phyloP scores from a whole-genome alignment of 805 yeast genomes.

The Zygoascus biomembranicola region DNA sequence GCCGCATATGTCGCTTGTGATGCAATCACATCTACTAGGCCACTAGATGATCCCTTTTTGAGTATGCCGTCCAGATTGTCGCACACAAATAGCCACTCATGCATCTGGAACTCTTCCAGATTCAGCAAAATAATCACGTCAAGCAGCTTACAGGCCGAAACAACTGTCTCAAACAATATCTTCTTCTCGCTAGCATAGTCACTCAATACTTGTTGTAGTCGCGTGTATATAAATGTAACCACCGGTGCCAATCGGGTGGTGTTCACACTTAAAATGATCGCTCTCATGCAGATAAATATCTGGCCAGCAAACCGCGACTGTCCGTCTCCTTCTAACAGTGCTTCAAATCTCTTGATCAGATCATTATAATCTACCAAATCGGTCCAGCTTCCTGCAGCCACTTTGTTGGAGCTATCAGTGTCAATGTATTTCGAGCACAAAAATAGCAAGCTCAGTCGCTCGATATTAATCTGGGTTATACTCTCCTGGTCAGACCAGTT shows the following conservation, averaged over 20 bases:
- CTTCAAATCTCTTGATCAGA: slow-evolving; percentile 42
- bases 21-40: slow-evolving; percentile 43
- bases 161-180: slow-evolving; percentile 11
- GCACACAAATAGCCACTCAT: slow-evolving; percentile 80
- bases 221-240: slow-evolving; percentile 62
- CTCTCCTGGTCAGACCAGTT: slow-evolving; percentile 64
- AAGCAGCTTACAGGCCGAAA: slow-evolving; percentile 66
- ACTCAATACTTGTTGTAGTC: slow-evolving; percentile 40
- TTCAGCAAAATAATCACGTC: slow-evolving; percentile 64
- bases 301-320: slow-evolving; percentile 27
- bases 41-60: slow-evolving; percentile 25
- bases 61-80: slow-evolving; percentile 55
- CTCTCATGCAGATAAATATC: slow-evolving; percentile 53
- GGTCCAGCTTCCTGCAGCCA: slow-evolving; percentile 34
- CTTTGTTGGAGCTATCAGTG: slow-evolving; percentile 22
- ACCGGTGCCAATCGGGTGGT: slow-evolving; percentile 55
- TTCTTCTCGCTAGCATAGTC: slow-evolving; percentile 13
- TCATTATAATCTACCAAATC: slow-evolving; percentile 35
- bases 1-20: slow-evolving; percentile 5
- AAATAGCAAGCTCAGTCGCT: slow-evolving; percentile 56
- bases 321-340: slow-evolving; percentile 22
- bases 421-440: slow-evolving; percentile 43
- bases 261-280: slow-evolving; percentile 52
- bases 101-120: slow-evolving; percentile 62
- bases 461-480: slow-evolving; percentile 44